phyloP scores from a whole-genome alignment of 2,329 filamentous ascomycete species.

The Coniochaeta pulveracea region DNA sequence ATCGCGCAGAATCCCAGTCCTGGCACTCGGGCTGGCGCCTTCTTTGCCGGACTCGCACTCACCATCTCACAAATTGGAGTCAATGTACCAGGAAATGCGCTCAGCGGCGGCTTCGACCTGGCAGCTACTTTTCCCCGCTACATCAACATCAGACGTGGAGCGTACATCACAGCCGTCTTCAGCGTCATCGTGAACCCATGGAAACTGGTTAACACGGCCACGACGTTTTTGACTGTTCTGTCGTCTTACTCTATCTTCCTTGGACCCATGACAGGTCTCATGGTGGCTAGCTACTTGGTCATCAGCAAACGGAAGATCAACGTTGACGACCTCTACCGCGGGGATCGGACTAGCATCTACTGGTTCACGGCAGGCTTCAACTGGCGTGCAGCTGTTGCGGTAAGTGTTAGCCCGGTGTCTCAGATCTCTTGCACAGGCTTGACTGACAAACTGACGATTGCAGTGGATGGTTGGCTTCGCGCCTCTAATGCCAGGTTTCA shows the following conservation, averaged over 20 bases:
- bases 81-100: slow-evolving; percentile 2
- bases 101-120: slow-evolving; percentile 22
- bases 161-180: slow-evolving; percentile 22
- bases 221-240: slow-evolving; percentile 22
- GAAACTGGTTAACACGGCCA: slow-evolving; percentile 24
- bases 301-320: slow-evolving; percentile 22
- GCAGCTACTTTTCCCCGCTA: slow-evolving; percentile 23
- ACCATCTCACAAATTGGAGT: slow-evolving; percentile 3
- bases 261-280: slow-evolving; percentile 26
- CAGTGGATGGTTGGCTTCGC: slow-evolving; percentile 27
- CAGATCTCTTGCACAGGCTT: not conserved
- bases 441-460: not conserved
- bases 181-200: slow-evolving; percentile 25
- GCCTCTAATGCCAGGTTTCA: slow-evolving; percentile 29
- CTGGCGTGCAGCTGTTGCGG: slow-evolving; percentile 26
- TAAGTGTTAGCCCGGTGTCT: slow-evolving; percentile 15
- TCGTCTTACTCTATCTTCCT: slow-evolving; percentile 25
- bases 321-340: slow-evolving; percentile 22
- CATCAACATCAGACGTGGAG: slow-evolving; percentile 26
- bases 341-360: slow-evolving; percentile 20
- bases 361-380: slow-evolving; percentile 28
- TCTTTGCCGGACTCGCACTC: slow-evolving; percentile 23
- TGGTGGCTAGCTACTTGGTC: slow-evolving; percentile 23
- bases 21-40: slow-evolving; percentile 22
- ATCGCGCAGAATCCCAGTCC: slow-evolving; percentile 18